Evolutionary conservation across 2,329 filamentous ascomycete species (phyloP).

Genomic region (Aaosphaeria pasadenensis): DNA sequence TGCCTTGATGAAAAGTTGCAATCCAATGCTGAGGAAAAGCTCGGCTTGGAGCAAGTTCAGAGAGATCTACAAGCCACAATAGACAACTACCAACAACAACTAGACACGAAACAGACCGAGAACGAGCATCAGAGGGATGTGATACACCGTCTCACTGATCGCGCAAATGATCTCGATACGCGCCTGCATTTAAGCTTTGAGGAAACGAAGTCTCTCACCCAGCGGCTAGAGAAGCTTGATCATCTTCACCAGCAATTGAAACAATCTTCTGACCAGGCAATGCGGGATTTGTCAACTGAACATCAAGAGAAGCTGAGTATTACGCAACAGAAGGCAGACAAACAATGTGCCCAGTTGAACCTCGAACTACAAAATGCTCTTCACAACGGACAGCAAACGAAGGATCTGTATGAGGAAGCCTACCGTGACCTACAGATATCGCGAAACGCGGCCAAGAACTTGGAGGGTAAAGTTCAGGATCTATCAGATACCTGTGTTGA

Average conservation of each 20-base stretch:
- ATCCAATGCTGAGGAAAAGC: background rate
- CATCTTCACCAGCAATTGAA: slow-evolving; percentile 2
- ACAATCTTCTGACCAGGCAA: slow-evolving; percentile 3
- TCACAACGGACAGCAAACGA: slow-evolving; percentile 3
- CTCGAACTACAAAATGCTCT: slow-evolving; percentile 13
- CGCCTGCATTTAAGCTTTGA: background rate
- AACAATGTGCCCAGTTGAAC: slow-evolving; percentile 13
- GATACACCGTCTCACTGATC: background rate
- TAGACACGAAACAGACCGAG: background rate
- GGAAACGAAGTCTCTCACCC: background rate
- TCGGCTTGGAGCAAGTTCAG: background rate
- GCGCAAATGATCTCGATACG: background rate
- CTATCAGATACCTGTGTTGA: slow-evolving; percentile 22
- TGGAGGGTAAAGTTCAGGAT: slow-evolving; percentile 20
- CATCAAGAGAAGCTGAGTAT: slow-evolving; percentile 14
- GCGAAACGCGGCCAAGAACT: slow-evolving; percentile 12
- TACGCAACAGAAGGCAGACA: slow-evolving; percentile 8
- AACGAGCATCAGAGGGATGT: background rate
- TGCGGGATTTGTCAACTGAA: slow-evolving; percentile 14
- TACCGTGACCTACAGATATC: slow-evolving; percentile 12
- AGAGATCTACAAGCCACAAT: background rate
- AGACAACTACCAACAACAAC: background rate
- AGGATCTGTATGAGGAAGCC: slow-evolving; percentile 7
- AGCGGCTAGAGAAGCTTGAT: background rate
- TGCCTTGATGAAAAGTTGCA: too few species aligned